These are phyloP conservation scores for Tremellales sp. DNA, from an alignment of 1,284 basidiomycete genomes.

Conservation along the genomic window DNA sequence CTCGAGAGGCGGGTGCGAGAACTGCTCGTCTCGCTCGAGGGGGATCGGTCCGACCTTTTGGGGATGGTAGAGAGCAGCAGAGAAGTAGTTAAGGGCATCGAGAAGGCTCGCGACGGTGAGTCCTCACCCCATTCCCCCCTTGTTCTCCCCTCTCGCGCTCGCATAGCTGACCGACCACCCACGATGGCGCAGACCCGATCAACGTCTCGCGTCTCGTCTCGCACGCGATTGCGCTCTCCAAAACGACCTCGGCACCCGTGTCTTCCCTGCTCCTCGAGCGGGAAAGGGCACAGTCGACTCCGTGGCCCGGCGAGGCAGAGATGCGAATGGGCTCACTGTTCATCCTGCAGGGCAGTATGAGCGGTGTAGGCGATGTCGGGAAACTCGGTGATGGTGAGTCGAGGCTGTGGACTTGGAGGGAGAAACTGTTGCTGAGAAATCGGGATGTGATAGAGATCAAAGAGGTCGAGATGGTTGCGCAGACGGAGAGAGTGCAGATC, in stretches of 20 bases:
- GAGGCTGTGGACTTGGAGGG: neutral
- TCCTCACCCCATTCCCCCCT: conserved; percentile 1
- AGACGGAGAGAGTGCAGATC: too few relatives aligned
- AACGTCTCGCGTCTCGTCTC: conserved; percentile 26
- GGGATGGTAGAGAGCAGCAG: conserved; percentile 26
- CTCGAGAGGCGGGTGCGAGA: conserved; percentile 28
- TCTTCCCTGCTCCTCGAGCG: conserved; percentile 22
- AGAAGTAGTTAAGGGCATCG: conserved; percentile 25
- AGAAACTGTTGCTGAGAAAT: neutral
- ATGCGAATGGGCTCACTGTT: conserved; percentile 44
- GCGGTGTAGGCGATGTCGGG: conserved; percentile 34
- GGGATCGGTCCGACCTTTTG: conserved; percentile 29
- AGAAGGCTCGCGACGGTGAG: conserved; percentile 28
- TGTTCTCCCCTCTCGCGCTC: neutral
- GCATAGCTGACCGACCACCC: neutral
- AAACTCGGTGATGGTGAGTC: conserved; percentile 34
- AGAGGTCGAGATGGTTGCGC: too few relatives aligned
- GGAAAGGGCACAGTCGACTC: conserved; percentile 29
- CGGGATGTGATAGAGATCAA: neutral
- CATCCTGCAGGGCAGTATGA: conserved; percentile 42
- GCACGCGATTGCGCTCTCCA: conserved; percentile 34
- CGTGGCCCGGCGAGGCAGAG: conserved; percentile 40
- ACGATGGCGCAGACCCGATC: conserved; percentile 23
- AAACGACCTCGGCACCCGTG: conserved; percentile 37
- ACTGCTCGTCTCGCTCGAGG: conserved; percentile 26